phyloP scores from a whole-genome alignment of 208 protist genomes.

The Trypanosoma cruzi region DNA sequence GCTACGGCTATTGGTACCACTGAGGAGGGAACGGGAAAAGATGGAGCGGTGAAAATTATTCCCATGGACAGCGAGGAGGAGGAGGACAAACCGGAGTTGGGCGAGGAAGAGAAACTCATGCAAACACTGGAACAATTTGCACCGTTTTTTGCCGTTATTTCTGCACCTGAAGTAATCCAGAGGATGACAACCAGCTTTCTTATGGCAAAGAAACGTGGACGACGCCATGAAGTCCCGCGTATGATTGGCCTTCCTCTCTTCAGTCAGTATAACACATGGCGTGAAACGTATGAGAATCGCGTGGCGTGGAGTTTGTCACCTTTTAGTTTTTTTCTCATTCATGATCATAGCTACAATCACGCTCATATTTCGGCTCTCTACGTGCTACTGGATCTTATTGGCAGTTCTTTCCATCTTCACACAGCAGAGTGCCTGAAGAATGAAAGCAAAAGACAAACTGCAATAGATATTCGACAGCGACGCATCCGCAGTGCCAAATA shows the following conservation, averaged over 20 bases:
- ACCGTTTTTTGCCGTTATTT: conserved; percentile 85
- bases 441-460: conserved; percentile 28
- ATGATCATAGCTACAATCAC: conserved; percentile 85
- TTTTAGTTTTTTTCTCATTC: conserved; percentile 84
- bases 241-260: conserved; percentile 75
- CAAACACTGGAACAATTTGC: conserved; percentile 76
- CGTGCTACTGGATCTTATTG: conserved; percentile 65
- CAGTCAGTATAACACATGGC: conserved; percentile 86
- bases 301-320: conserved; percentile 62
- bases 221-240: conserved; percentile 32
- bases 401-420: conserved; percentile 53
- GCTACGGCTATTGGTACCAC: not conserved
- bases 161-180: conserved; percentile 43
- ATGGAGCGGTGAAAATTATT: not conserved
- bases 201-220: conserved; percentile 35
- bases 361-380: conserved; percentile 78
- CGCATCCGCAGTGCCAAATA: conserved; percentile 10
- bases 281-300: conserved; percentile 81
- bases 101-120: conserved; percentile 31
- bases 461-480: conserved; percentile 20
- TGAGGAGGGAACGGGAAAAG: not conserved
- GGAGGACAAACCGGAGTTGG: not conserved
- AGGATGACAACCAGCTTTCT: conserved; percentile 40
- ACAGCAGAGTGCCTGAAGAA: conserved; percentile 37
- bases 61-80: not conserved